Conservation (phyloP, 75 land plant species). For the Adiantum capillusveneris region DNA sequence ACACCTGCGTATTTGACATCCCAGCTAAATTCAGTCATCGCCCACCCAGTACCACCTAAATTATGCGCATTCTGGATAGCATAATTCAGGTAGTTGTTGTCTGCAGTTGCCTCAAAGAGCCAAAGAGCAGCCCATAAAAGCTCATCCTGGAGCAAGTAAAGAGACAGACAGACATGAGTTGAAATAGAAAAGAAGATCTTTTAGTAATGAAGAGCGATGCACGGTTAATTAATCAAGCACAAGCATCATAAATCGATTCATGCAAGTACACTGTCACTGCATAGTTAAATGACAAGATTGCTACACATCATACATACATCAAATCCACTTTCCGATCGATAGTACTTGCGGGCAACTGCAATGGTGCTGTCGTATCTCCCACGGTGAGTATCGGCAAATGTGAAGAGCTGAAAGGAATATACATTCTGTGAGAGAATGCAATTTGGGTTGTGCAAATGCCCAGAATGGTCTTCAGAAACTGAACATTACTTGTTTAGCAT, state of each 20-base stretch:
- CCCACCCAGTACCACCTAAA: slow-evolving; percentile 60
- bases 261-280: too few relatives aligned
- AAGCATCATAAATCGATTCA: too few relatives aligned
- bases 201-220: too few relatives aligned
- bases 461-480: not conserved
- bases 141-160: slow-evolving; percentile 46
- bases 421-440: not conserved
- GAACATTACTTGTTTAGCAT: slow-evolving; percentile 41
- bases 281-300: not conserved
- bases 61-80: slow-evolving; percentile 29
- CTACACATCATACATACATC: slow-evolving; percentile 14
- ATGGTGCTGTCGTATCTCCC: slow-evolving; percentile 45
- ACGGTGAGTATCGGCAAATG: slow-evolving; percentile 41
- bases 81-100: slow-evolving; percentile 43
- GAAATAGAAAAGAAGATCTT: too few relatives aligned
- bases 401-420: slow-evolving; percentile 23
- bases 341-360: slow-evolving; percentile 24
- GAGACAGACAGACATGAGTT: too few relatives aligned
- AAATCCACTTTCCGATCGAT: slow-evolving; percentile 37
- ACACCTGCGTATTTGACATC: slow-evolving; percentile 80
- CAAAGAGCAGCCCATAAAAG: slow-evolving; percentile 77
- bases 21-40: slow-evolving; percentile 65
- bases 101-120: slow-evolving; percentile 56
- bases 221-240: too few relatives aligned
- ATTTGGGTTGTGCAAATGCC: not conserved